Base-by-base conservation (phyloP, 2,329 filamentous ascomycete species). In the Neonectria hederae region DNA sequence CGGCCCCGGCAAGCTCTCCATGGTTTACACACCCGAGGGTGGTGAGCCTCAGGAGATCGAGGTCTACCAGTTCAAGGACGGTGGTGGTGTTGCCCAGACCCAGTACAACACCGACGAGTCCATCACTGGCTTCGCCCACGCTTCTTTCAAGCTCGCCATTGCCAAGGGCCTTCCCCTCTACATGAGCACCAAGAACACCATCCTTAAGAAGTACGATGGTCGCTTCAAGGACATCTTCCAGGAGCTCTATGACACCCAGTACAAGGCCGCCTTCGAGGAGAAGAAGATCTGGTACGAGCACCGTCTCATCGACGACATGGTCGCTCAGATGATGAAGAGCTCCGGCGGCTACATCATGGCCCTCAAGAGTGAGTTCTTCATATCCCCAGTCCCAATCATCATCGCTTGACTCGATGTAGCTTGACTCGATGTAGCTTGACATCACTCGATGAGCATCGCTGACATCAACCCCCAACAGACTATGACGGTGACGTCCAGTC, bases 131-230 rank as follows among this genome's bases (percentile, higher is more conserved):
- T 99, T 99, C 76, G 96, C 96, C 62, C 96, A 98, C 79, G 92
- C 96, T 68, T 94, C 90, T 73, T 98, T 99, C 89, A 97, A 97
- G 89, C 89, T 97, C 72, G 95, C 96, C 35, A 83, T 98, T 49
- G 86, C 89, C 81, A 96, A 97, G 88, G 85, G 85, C 69, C 85
- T 97, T 71, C 96, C 96, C n/a, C 86, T 99, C 76, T 99, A 98
- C 86, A 97, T 98, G 95, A 97, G 93, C 87, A 99, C 96, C 82
- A 99, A 99, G 91, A 98, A 98, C 87, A 99, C 96, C 74, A 99
- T 99, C 75, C 85, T 99, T 73, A 99, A 99, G 87, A 95, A 94
- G 82, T 99, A 99, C 83, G 96, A 99, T 78, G 96, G 96, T 57
- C 89, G 92, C 75, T 99, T 99, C 89, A 98, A 98, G 90, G 96